Evolutionary conservation across 768 basidiomycete species (phyloP), one percentile per base, ranked within the genome.

Genomic region (Boletus tomentosulus): DNA sequence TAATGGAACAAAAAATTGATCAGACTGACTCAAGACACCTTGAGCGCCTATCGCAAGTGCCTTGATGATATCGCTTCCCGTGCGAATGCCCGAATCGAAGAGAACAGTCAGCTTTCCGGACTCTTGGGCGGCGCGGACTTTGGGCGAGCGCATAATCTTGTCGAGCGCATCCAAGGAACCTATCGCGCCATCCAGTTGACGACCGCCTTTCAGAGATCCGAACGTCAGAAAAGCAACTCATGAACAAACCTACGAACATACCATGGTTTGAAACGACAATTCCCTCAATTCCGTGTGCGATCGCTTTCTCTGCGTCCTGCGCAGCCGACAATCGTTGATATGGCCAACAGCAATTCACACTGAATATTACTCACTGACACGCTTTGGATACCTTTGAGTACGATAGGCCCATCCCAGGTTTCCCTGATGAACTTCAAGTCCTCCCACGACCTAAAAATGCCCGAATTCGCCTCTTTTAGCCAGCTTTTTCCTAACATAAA

Each of bases 201-300:
- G 78, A 5, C 85, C 86, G 31, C 87, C 86, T 87, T 31, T 11
- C 22, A 6, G 34, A 3, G 24, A 24, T 9, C 22, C n/a, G 27
- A 4, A 8, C 4, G 24, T 49, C 8, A 37, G 11, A 22, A 50
- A 22, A 13, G n/a, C 12, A 11, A 43, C 25, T 34, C 10, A 5
- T 49, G 4, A 41, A 16, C 16, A 28, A 12, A 31, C 2, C 4
- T 22, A 4, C 4, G 34, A 27, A 4, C 31, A 35, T 46, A 86
- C 86, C 87, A 58, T 92, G 89, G 62, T 91, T 93, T 10, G 87
- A 89, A 15, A 92, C 85, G 46, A 92, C 66, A 54, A 92, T 86
- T 1, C 87, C 89, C 52, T 91, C 79, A 13, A 83, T 75, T 1
- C 86, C 81, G 19, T 76, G 61, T 27, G 86, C 81, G 13, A 89